Conservation (phyloP, 2,329 filamentous ascomycete species). For the Pseudopithomyces chartarum region DNA sequence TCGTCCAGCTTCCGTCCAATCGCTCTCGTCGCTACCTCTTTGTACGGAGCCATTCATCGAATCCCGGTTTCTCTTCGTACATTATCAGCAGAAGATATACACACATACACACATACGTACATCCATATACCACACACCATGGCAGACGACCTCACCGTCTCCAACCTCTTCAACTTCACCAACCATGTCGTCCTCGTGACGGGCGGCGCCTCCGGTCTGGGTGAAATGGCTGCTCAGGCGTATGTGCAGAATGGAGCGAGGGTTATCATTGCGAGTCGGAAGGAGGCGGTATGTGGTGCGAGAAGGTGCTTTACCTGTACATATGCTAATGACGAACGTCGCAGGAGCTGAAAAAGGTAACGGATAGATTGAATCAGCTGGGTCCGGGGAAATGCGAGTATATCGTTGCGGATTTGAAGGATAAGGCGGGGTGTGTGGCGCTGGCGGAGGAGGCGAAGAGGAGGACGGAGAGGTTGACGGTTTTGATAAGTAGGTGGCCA, state of each 20-base stretch:
- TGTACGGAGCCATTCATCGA: no score
- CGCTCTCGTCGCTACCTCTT: no score
- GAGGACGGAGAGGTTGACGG: slow-evolving; percentile 49
- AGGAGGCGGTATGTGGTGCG: slow-evolving; percentile 41
- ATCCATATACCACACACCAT: not conserved
- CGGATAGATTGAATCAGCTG: slow-evolving; percentile 54
- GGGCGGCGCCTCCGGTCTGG: slow-evolving; percentile 57
- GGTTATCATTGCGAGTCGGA: slow-evolving; percentile 60
- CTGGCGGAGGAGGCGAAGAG: slow-evolving; percentile 56
- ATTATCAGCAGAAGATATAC: no score
- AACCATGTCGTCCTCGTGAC: slow-evolving; percentile 55
- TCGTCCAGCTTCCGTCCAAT: no score
- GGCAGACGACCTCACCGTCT: slow-evolving; percentile 37
- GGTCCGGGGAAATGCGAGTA: slow-evolving; percentile 58
- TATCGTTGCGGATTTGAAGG: slow-evolving; percentile 58
- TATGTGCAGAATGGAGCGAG: slow-evolving; percentile 58
- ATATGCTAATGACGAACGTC: not conserved
- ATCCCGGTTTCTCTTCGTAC: no score
- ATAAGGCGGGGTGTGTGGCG: slow-evolving; percentile 56
- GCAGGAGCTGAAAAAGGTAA: slow-evolving; percentile 52
- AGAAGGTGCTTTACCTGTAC: not conserved
- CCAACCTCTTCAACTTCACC: slow-evolving; percentile 42
- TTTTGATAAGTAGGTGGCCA: slow-evolving; percentile 47
- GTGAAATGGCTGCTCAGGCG: slow-evolving; percentile 61
- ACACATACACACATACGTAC: not conserved